Base-by-base conservation (phyloP, 176 grass and related monocot genomes). In the Eragrostis curvula region DNA sequence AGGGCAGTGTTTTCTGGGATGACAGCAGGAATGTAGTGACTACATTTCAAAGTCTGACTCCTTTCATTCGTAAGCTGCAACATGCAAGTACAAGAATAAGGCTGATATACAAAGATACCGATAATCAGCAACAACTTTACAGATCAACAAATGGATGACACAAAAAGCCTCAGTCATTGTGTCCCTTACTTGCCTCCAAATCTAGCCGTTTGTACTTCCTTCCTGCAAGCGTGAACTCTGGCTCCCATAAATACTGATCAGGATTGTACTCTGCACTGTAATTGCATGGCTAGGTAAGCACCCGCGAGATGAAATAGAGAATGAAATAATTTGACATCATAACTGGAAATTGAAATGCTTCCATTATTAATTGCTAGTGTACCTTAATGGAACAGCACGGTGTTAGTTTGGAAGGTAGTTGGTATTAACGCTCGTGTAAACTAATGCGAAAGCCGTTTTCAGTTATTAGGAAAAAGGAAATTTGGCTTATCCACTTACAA, bases 181-280 rank as follows among this genome's bases (percentile, higher is more conserved):
- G 87, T 67, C 89, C 86, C 96, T 81, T 94, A 96, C 96, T 99
- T 99, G 93, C 96, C 96, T 99, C 96, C 89, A 99, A 90, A 75
- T 99, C 96, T 88, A 99, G 42, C 18, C 96, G 91, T 88, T 82
- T 99, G 85, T 94, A 99, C 86, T 89, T 99, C 84, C 91, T 91
- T 75, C 96, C 89, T 5, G 89, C 93, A 76, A 99, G 91, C 66
- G 91, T 99, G 72, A 99, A 99, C 74, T 99, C 96, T 78, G 90
- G 76, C 45, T 99, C 96, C 96, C 97, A 99, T 87, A 99, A 84
- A 84, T 96, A 99, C 39, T 99, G 97, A 66, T 99, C 97, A 11
- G 97, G 97, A 85, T 92, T 96, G 84, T 99, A 99, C 59, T 99
- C 97, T 75, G 97, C 97, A 85, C 97, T 99, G 90, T 68, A 92